Evolutionary conservation across 176 grass and related monocot species (phyloP), one percentile per base, ranked within the genome.

Genomic region (Oryza glumipatula): DNA sequence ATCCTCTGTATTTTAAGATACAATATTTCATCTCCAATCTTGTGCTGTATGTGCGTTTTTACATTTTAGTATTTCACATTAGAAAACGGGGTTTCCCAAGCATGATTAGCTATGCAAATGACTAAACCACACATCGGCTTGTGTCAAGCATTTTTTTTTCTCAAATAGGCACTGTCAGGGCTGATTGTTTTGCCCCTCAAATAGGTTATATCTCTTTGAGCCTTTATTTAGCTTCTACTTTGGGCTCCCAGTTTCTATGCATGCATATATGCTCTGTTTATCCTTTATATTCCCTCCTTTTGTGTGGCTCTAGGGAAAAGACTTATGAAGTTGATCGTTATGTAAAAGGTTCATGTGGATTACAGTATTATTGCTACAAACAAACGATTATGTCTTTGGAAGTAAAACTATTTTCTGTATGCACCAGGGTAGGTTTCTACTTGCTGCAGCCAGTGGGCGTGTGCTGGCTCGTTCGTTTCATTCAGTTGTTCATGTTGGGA

Each of bases 381-480:
- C 11, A 63, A 23, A 33, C 9, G 23, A 39, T 24, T 70, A 39
- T 60, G 35, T 15, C 16, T 41, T 67, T 63, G 68, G 76, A 76
- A 83, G 64, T 90, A 74, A 83, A 64, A 14, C 11, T 80, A 71
- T 65, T 49, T 87, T 30, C 7, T 79, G 33, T 80, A 64, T 80
- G 17, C 35, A 84, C 83, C 93, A 99, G 96, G 96, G 96, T 87
- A 87, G 96, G 75, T 99, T 99, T 90, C 76, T 99, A 77, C 96
- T 99, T 65, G 96, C 96, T 67, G 96, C 96, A 81, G 96, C 93
- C 51, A 99, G 91, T 87, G 96, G 96, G 43, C 96, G 88, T 89
- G 84, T 99, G 70, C 80, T 99, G 83, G 88, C 93, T 77, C 89
- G 89, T 64, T 96, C 93, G 73, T 99, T 99, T 76, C 96, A 99